phyloP scores from a whole-genome alignment of 2,329 filamentous ascomycete species.

The Cladophialophora psammophila region DNA sequence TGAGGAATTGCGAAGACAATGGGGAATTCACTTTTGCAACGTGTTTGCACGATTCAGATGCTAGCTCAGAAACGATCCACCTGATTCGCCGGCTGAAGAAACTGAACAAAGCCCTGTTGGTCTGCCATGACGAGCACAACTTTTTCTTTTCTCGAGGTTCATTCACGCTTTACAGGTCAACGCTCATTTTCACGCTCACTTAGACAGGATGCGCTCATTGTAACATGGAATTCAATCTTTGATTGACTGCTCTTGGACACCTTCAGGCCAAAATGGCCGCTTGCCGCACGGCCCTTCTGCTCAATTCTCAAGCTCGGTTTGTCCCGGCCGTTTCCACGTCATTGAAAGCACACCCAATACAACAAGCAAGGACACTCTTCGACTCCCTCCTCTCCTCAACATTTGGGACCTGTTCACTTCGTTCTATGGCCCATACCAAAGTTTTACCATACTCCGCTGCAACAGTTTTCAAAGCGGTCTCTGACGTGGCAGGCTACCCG shows the following conservation, averaged over 20 bases:
- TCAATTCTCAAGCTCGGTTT: slow-evolving; percentile 7
- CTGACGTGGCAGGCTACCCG: slow-evolving; percentile 84
- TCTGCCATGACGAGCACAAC: background rate
- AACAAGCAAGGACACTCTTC: slow-evolving; percentile 35
- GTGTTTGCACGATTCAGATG: slow-evolving; percentile 7
- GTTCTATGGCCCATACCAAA: slow-evolving; percentile 75
- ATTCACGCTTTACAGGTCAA: background rate
- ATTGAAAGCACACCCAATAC: slow-evolving; percentile 2
- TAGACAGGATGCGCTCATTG: slow-evolving; percentile 1
- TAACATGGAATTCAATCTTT: background rate
- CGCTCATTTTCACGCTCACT: background rate
- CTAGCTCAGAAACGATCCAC: background rate
- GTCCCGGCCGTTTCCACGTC: background rate
- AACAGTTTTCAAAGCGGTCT: slow-evolving; percentile 82
- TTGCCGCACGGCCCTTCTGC: slow-evolving; percentile 1
- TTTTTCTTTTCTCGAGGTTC: background rate
- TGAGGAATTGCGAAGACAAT: background rate
- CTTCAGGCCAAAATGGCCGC: slow-evolving; percentile 4
- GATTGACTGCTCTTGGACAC: background rate
- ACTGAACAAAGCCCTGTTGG: background rate
- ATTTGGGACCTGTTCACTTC: slow-evolving; percentile 46
- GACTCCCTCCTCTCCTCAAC: slow-evolving; percentile 39
- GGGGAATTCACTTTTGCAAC: slow-evolving; percentile 14
- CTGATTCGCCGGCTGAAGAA: background rate
- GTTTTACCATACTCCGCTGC: slow-evolving; percentile 75